Evolutionary conservation across 148 eudicot genomes (phyloP).

Genomic region (Arbutus unedo): DNA sequence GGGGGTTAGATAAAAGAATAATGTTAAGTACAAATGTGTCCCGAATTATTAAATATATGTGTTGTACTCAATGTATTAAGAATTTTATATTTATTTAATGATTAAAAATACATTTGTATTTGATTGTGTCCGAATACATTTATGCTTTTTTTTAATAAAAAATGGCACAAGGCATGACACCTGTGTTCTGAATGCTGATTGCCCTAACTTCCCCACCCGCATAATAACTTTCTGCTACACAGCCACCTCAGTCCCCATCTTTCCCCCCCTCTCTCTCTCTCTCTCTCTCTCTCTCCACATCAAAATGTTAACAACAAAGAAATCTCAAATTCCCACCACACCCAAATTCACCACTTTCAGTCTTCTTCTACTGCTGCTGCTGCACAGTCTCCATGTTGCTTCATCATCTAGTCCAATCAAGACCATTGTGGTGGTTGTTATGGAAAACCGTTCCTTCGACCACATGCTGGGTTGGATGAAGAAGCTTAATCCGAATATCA

Average conservation of each 20-base stretch:
- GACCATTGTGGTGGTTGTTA: constrained; percentile 63
- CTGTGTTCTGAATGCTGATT: too few species aligned
- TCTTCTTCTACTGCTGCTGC: constrained; percentile 18
- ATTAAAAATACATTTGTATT: too few species aligned
- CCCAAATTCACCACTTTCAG: constrained; percentile 5
- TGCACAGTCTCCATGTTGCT: neutral
- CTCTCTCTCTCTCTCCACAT: neutral
- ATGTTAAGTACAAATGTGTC: too few species aligned
- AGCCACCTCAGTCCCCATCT: neutral
- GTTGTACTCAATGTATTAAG: too few species aligned
- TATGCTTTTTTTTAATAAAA: too few species aligned
- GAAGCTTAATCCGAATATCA: constrained; percentile 56
- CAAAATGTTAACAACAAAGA: neutral
- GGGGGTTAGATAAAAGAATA: too few species aligned
- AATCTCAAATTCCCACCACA: neutral
- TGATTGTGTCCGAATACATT: too few species aligned
- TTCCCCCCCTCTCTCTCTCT: neutral
- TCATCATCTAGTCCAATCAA: constrained; percentile 41
- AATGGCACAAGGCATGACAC: too few species aligned
- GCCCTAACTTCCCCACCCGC: neutral
- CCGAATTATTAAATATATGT: too few species aligned
- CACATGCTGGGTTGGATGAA: constrained; percentile 93
- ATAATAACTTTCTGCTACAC: neutral
- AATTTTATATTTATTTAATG: too few species aligned
- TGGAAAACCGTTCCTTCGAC: constrained; percentile 90